phyloP scores from a whole-genome alignment of 1,284 basidiomycete genomes.

The Trichosporon sp. region DNA sequence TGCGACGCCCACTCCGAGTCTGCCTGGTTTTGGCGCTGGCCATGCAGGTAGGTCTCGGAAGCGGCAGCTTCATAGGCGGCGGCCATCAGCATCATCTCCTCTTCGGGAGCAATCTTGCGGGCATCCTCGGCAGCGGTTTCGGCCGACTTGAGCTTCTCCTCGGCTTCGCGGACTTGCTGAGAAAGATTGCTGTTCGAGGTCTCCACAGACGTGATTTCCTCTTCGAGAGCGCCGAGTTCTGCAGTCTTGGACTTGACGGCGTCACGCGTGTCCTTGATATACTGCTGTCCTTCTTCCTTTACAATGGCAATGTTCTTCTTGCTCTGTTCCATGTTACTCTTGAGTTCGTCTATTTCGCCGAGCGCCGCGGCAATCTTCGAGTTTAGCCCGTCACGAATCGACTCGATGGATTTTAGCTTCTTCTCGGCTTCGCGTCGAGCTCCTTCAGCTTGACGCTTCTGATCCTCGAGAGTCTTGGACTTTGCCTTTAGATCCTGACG shows the following conservation, averaged over 20 bases:
- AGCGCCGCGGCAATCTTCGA: constrained; percentile 69
- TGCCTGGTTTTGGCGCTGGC: constrained; percentile 39
- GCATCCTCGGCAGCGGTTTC: constrained; percentile 42
- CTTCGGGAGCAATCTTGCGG: constrained; percentile 49
- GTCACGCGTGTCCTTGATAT: constrained; percentile 57
- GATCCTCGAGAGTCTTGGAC: constrained; percentile 82
- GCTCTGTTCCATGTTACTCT: constrained; percentile 60
- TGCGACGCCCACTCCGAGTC: constrained; percentile 49
- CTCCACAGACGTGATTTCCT: constrained; percentile 43
- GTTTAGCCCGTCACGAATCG: constrained; percentile 66
- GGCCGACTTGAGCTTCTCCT: constrained; percentile 47
- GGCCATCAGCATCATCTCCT: constrained; percentile 57
- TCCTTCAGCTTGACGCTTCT: constrained; percentile 78
- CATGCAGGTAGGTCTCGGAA: constrained; percentile 47
- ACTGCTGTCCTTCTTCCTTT: constrained; percentile 63
- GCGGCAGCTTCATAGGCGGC: constrained; percentile 53
- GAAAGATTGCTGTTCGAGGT: constrained; percentile 43
- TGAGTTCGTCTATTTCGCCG: constrained; percentile 68
- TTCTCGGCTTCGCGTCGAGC: constrained; percentile 82
- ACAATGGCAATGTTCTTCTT: constrained; percentile 50
- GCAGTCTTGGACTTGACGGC: constrained; percentile 64
- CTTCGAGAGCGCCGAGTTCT: constrained; percentile 53
- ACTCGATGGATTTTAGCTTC: constrained; percentile 71
- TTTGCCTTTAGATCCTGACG: constrained; percentile 76
- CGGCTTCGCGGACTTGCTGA: constrained; percentile 47